A percentile compares a stretch with the other conserved stretches of the same genome.
Evolutionary conservation across 1,284 basidiomycete genomes (phyloP).

Genomic region (Macrocystidia cucumis): DNA sequence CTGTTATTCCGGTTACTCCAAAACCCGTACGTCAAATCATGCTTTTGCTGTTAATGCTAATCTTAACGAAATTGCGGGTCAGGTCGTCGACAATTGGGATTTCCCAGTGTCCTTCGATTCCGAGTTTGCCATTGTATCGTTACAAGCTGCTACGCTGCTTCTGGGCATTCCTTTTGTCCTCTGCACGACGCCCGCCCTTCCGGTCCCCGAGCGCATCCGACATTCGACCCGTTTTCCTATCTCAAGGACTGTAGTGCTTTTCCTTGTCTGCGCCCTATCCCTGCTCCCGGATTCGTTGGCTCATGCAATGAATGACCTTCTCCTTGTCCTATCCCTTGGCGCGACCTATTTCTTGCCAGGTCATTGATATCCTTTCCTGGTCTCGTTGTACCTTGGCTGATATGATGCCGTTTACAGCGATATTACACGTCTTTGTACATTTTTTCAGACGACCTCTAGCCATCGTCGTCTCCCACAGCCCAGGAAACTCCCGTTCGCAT

Average conservation of each 20-base stretch:
- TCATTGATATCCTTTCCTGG: slow-evolving; percentile 17
- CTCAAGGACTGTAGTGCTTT: slow-evolving; percentile 33
- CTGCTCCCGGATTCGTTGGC: slow-evolving; percentile 28
- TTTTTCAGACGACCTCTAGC: slow-evolving; percentile 62
- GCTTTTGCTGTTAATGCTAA: too few relatives aligned
- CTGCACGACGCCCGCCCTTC: slow-evolving; percentile 42
- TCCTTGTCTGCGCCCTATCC: slow-evolving; percentile 34
- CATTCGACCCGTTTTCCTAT: slow-evolving; percentile 37
- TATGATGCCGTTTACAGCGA: slow-evolving; percentile 23
- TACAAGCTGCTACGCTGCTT: slow-evolving; percentile 47
- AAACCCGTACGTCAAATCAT: slow-evolving; percentile 27
- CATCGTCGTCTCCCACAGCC: slow-evolving; percentile 51
- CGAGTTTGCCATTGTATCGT: slow-evolving; percentile 24
- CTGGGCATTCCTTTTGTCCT: slow-evolving; percentile 55
- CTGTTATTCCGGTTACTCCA: slow-evolving; percentile 31
- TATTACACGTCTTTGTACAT: slow-evolving; percentile 60
- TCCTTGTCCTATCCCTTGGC: slow-evolving; percentile 39
- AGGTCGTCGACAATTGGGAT: too few relatives aligned
- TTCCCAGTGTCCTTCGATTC: too few relatives aligned
- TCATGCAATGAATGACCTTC: slow-evolving; percentile 34
- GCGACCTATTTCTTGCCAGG: slow-evolving; percentile 58
- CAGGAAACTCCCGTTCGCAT: slow-evolving; percentile 17
- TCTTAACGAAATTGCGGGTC: too few relatives aligned
- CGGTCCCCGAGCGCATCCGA: slow-evolving; percentile 34
- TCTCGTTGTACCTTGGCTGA: neutral